Percentiles rank a stretch among this genome's conserved stretches.
phyloP scores from a whole-genome alignment of 2,329 filamentous ascomycete species.

The Colletotrichum salicis region DNA sequence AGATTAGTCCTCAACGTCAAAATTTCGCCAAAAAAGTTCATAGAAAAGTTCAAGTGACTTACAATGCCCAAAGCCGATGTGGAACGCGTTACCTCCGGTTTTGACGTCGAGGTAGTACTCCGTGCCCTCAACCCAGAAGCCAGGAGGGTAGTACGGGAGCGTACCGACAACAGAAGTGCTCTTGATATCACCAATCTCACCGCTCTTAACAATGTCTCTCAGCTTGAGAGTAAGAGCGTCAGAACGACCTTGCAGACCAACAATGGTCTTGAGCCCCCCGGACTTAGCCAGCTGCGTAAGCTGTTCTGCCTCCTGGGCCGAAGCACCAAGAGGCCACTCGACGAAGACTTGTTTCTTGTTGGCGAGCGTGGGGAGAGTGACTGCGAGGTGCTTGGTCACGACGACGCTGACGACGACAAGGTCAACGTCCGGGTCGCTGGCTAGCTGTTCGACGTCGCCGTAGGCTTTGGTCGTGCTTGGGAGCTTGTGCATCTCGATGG shows the following conservation, averaged over 20 bases:
- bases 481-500: conserved; percentile 56
- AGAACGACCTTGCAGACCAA: conserved; percentile 59
- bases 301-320: conserved; percentile 52
- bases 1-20: too few species aligned
- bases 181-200: conserved; percentile 47
- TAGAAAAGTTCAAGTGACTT: conserved; percentile 16
- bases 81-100: conserved; percentile 38
- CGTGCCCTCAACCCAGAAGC: conserved; percentile 37
- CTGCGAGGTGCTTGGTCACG: conserved; percentile 62
- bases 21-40: rapidly evolving
- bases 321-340: conserved; percentile 66
- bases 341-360: conserved; percentile 65
- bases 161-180: neutral
- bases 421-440: conserved; percentile 60
- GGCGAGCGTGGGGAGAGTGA: conserved; percentile 56
- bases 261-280: conserved; percentile 53
- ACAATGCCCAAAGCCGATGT: conserved; percentile 45
- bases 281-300: conserved; percentile 51
- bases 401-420: conserved; percentile 65
- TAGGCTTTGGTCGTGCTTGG: conserved; percentile 57
- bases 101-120: conserved; percentile 40
- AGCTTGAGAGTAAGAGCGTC: conserved; percentile 52
- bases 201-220: conserved; percentile 52
- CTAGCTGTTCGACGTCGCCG: conserved; percentile 59
- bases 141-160: conserved; percentile 4